Percentiles rank a stretch among this genome's conserved stretches.
phyloP scores from a whole-genome alignment of 2,329 filamentous ascomycete species.

The Phyllosticta ampelicida region DNA sequence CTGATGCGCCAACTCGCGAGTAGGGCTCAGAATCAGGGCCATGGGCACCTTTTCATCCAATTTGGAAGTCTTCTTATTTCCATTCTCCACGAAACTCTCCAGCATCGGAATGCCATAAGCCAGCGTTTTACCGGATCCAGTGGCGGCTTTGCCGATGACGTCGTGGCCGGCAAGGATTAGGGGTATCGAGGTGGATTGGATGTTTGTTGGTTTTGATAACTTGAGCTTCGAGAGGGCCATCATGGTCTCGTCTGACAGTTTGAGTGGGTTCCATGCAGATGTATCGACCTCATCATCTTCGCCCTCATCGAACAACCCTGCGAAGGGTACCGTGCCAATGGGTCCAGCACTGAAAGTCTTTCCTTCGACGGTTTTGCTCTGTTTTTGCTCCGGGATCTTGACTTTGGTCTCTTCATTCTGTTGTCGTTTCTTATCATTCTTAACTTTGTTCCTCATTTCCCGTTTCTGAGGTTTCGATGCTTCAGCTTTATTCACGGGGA shows the following conservation, averaged over 20 bases:
- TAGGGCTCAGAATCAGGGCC: slow-evolving; percentile 80
- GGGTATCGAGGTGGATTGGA: slow-evolving; percentile 72
- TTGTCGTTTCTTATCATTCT: slow-evolving; percentile 12
- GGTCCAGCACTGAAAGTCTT: slow-evolving; percentile 24
- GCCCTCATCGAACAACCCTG: slow-evolving; percentile 43
- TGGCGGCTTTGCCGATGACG: slow-evolving; percentile 90
- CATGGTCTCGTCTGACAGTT: slow-evolving; percentile 61
- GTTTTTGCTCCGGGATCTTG: slow-evolving; percentile 18
- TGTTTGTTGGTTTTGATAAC: slow-evolving; percentile 70
- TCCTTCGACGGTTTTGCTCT: slow-evolving; percentile 4
- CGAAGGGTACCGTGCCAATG: slow-evolving; percentile 41
- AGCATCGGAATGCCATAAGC: slow-evolving; percentile 91
- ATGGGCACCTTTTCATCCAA: slow-evolving; percentile 36
- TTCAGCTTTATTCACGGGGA: slow-evolving; percentile 13
- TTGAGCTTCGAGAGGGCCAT: slow-evolving; percentile 67
- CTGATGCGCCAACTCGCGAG: slow-evolving; percentile 87
- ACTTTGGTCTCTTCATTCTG: slow-evolving; percentile 17
- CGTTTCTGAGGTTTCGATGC: slow-evolving; percentile 18
- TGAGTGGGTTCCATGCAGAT: slow-evolving; percentile 65
- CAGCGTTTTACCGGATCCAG: slow-evolving; percentile 91
- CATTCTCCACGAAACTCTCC: slow-evolving; percentile 57
- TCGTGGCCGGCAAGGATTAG: slow-evolving; percentile 74
- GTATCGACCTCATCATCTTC: slow-evolving; percentile 55
- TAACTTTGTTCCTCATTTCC: slow-evolving; percentile 14
- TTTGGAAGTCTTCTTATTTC: slow-evolving; percentile 17